Evolutionary conservation across 768 basidiomycete genomes (phyloP), one percentile per base, ranked within the genome.

Genomic region (Tulasnella sp.): DNA sequence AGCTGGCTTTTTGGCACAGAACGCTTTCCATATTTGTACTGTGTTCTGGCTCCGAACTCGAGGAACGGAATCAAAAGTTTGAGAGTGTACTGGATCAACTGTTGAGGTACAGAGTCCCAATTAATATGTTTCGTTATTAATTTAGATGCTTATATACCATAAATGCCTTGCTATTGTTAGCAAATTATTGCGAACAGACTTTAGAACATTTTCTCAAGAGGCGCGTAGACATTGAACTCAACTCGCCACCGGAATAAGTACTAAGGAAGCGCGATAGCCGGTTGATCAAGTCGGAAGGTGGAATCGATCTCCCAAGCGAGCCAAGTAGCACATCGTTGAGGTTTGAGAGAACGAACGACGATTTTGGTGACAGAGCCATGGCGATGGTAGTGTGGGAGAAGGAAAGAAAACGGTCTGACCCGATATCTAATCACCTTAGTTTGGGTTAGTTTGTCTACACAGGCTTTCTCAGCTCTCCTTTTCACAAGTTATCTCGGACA

Each of bases 161-260:
- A 10, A 40, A 40, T 25, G 39, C 39, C 19, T 25, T n/a, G 39
- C 27, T n/a, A 40, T 40, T 40, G n/a, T 25, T 40, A 40, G 33
- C 47, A 41, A 16, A 20, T 20, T 41, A 19, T 16, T 48, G n/a
- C n/a, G n/a, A n/a, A n/a, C n/a, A n/a, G n/a, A n/a, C n/a, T n/a
- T n/a, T n/a, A n/a, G n/a, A n/a, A n/a, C n/a, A n/a, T n/a, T n/a
- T n/a, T n/a, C n/a, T n/a, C n/a, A n/a, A n/a, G n/a, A n/a, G n/a
- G n/a, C n/a, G n/a, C n/a, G n/a, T n/a, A n/a, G n/a, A n/a, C n/a
- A n/a, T n/a, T 27, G 56, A 56, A 77, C 77, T 63, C 69, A n/a
- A 87, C 86, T 90, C 87, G 75, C 76, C 85, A 24, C 86, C 86
- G 62, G 77, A 81, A 83, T 83, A 88, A 59, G 85, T 84, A 49